Evolutionary conservation across 2,329 filamentous ascomycete genomes (phyloP).

Genomic region (Dryadomyces quercus-mongolicae): DNA sequence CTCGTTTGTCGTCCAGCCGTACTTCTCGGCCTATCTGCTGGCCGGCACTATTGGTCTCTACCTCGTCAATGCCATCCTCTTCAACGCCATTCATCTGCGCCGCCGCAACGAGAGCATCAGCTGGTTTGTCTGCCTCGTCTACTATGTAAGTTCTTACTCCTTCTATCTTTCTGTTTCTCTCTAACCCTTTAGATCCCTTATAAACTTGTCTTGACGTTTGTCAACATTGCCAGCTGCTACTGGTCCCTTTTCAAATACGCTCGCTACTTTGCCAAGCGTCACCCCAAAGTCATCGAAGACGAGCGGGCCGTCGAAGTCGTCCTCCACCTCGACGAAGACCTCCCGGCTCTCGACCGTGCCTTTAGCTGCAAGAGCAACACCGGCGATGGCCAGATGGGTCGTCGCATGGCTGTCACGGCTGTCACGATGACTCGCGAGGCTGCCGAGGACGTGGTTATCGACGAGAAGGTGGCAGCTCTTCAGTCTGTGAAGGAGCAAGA

Average conservation of each 20-base stretch:
- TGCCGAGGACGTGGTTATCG: neutral
- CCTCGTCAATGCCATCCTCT: slow-evolving; percentile 2
- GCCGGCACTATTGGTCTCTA: slow-evolving; percentile 3
- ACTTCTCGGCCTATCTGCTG: slow-evolving; percentile 1
- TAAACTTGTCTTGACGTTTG: slow-evolving; percentile 1
- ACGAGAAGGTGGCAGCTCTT: neutral
- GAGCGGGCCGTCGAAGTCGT: slow-evolving; percentile 6
- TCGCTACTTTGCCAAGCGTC: slow-evolving; percentile 5
- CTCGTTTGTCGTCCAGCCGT: slow-evolving; percentile 2
- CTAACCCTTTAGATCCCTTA: neutral
- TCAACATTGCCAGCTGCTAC: slow-evolving; percentile 6
- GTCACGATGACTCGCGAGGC: neutral
- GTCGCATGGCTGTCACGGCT: neutral
- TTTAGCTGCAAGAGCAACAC: too few relatives aligned
- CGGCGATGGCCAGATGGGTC: neutral
- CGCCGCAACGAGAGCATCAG: neutral
- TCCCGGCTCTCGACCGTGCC: neutral
- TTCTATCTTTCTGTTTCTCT: neutral
- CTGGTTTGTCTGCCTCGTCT: neutral
- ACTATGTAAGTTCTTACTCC: neutral
- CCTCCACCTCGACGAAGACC: slow-evolving; percentile 1
- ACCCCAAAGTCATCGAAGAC: slow-evolving; percentile 6
- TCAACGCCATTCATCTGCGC: slow-evolving; percentile 4
- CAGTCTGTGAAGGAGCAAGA: neutral
- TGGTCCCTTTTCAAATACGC: slow-evolving; percentile 7